Evolutionary conservation across 345 rosid genomes (phyloP).

Genomic region (Carallia brachiata): DNA sequence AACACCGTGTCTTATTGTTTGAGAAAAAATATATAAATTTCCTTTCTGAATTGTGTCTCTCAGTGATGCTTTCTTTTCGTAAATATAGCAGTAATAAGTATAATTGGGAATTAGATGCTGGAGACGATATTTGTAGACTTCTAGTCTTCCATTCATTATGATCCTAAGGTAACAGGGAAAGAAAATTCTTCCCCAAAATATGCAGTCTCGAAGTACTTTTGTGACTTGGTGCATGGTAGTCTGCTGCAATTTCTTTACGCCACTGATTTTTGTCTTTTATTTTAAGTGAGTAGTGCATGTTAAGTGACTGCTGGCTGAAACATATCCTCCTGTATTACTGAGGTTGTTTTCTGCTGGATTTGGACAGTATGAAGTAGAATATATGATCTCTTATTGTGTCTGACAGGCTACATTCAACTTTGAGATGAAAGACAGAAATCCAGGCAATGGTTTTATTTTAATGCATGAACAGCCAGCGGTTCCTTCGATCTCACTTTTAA

Average conservation of each 20-base stretch:
- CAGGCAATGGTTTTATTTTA: slow-evolving; percentile 14
- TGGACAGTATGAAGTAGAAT: slow-evolving; percentile 8
- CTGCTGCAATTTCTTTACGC: background rate
- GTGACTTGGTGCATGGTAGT: background rate
- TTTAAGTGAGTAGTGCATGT: background rate
- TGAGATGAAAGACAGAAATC: slow-evolving; percentile 21
- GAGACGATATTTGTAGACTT: too few species aligned
- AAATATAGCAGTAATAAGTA: too few species aligned
- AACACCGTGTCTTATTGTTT: background rate
- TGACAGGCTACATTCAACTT: slow-evolving; percentile 32
- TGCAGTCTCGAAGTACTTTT: background rate
- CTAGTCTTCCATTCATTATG: background rate
- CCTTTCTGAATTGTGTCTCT: background rate
- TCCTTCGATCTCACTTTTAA: slow-evolving; percentile 22
- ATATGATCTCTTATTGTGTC: slow-evolving; percentile 12
- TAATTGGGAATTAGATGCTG: background rate
- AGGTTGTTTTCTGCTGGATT: slow-evolving; percentile 7
- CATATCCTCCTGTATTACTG: background rate
- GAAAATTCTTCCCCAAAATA: background rate
- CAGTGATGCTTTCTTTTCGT: too few species aligned
- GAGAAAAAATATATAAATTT: background rate
- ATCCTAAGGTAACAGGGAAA: background rate
- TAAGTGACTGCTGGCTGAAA: background rate
- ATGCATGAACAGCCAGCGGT: slow-evolving; percentile 19
- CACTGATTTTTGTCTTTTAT: background rate